Conservation (phyloP, 2,329 filamentous ascomycete genomes). For the Aspergillus chevalieri region DNA sequence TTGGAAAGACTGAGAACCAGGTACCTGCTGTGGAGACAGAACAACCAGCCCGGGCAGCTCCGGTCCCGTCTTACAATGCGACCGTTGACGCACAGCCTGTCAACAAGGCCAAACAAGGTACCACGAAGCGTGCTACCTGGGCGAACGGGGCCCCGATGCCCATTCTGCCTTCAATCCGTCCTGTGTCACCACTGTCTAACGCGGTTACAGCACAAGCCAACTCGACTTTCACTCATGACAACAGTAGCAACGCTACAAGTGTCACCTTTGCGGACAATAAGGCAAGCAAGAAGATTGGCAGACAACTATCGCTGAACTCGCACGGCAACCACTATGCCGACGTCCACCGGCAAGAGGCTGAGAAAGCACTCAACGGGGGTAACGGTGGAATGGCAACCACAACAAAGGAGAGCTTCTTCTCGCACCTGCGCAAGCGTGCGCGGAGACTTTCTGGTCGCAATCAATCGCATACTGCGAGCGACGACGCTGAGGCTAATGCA, state of each 20-base stretch:
- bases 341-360: slow-evolving; percentile 81
- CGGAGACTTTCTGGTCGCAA: slow-evolving; percentile 87
- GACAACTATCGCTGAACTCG: slow-evolving; percentile 87
- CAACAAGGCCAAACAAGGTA: slow-evolving; percentile 51
- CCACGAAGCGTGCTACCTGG: slow-evolving; percentile 87
- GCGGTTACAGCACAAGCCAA: slow-evolving; percentile 84
- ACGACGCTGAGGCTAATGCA: slow-evolving; percentile 88
- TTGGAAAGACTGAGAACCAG: slow-evolving; percentile 66
- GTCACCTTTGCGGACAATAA: slow-evolving; percentile 44
- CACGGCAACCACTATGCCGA: slow-evolving; percentile 91
- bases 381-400: slow-evolving; percentile 69
- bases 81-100: slow-evolving; percentile 37
- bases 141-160: slow-evolving; percentile 85
- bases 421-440: slow-evolving; percentile 88
- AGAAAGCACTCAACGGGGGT: slow-evolving; percentile 80
- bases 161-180: slow-evolving; percentile 87
- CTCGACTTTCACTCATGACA: slow-evolving; percentile 52
- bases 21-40: slow-evolving; percentile 50
- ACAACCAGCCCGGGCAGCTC: slow-evolving; percentile 29
- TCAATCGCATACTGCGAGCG: slow-evolving; percentile 71
- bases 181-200: slow-evolving; percentile 94
- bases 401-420: slow-evolving; percentile 96
- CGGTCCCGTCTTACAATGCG: slow-evolving; percentile 38
- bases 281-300: slow-evolving; percentile 78
- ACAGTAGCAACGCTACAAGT: slow-evolving; percentile 31